Conservation (phyloP, 140 eudicot genomes). For the Senecio squalidus region DNA sequence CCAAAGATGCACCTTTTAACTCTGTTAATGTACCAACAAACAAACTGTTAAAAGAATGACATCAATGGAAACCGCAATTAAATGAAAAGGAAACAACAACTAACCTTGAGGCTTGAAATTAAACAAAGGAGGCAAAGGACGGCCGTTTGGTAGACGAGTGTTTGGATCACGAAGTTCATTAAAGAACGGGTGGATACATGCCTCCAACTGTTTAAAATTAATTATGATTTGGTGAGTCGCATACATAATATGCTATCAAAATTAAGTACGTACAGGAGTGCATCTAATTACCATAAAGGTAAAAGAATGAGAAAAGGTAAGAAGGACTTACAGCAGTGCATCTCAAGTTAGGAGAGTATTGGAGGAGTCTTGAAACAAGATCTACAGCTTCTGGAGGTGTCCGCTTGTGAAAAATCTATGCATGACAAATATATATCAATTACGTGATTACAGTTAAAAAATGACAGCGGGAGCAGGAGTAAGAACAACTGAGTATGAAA, state of each 20-base stretch:
- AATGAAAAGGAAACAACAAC: neutral
- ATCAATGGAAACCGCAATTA: neutral
- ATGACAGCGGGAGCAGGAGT: too few relatives aligned
- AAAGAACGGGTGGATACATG: constrained; percentile 75
- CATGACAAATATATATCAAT: neutral
- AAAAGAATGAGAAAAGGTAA: neutral
- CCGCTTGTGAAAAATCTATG: constrained; percentile 55
- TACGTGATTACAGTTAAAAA: neutral
- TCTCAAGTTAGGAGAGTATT: constrained; percentile 54
- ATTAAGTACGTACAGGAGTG: too few relatives aligned
- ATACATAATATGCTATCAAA: too few relatives aligned
- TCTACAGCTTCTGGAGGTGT: constrained; percentile 58
- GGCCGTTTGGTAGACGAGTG: constrained; percentile 63
- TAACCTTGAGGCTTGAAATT: constrained; percentile 44
- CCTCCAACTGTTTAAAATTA: constrained; percentile 56
- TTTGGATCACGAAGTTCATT: constrained; percentile 76
- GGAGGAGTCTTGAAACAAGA: constrained; percentile 57
- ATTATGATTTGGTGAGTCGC: neutral
- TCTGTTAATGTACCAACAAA: constrained; percentile 22
- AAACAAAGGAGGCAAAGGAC: constrained; percentile 63
- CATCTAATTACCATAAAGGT: neutral
- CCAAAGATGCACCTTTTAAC: constrained; percentile 59
- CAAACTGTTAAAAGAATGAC: neutral
- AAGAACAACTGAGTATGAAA: neutral
- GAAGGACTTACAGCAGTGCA: constrained; percentile 55